Conservation (phyloP, 306 rosid species). For the Prunus davidiana region DNA sequence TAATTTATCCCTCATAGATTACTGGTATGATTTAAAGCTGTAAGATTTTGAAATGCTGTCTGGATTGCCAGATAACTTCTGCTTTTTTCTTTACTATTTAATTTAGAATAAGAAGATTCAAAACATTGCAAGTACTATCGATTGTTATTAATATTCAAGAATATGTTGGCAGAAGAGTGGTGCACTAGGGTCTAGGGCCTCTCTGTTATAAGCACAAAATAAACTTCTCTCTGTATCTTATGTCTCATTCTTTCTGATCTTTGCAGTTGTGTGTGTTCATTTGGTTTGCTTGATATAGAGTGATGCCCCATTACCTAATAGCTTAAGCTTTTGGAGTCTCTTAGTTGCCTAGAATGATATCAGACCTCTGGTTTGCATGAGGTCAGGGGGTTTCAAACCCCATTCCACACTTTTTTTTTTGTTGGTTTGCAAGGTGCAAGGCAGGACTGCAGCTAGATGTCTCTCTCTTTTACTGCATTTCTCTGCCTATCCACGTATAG, state of each 20-base stretch:
- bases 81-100: not conserved
- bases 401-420: not conserved
- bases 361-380: not conserved
- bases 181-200: not conserved
- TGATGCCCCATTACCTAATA: not conserved
- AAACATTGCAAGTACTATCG: not conserved
- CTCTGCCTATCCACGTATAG: not conserved
- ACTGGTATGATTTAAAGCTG: not conserved
- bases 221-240: not conserved
- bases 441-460: not conserved
- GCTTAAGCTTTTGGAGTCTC: not conserved
- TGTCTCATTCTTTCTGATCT: not conserved
- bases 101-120: not conserved
- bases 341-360: no score
- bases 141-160: not conserved
- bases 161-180: not conserved
- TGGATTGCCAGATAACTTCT: not conserved
- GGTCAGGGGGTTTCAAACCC: not conserved
- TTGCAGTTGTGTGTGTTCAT: not conserved
- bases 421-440: not conserved
- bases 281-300: not conserved
- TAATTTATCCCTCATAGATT: conserved; percentile 17
- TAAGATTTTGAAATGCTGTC: not conserved
- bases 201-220: not conserved
- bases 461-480: not conserved